phyloP scores from a whole-genome alignment of 108 stramenopile genomes.

The Skeletonema tropicum region DNA sequence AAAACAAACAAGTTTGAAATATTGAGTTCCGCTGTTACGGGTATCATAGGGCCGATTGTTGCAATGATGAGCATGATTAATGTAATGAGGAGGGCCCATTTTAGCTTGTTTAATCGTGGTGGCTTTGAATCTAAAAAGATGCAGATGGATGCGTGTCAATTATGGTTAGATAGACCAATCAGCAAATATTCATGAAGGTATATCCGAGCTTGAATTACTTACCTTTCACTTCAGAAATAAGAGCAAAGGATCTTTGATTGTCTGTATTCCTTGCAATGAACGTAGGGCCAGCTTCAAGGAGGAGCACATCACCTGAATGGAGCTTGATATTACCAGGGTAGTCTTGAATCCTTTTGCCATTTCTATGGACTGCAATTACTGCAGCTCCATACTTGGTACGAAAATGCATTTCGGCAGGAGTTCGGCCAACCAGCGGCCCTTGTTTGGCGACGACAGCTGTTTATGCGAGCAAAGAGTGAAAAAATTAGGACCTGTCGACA shows the following conservation, averaged over 20 bases:
- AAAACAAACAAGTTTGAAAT: constrained; percentile 54
- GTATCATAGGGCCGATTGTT: not conserved
- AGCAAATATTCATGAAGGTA: too few species aligned
- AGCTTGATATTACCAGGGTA: constrained; percentile 83
- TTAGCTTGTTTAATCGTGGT: constrained; percentile 66
- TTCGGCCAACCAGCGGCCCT: constrained; percentile 79
- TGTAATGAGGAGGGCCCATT: constrained; percentile 1
- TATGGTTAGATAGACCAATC: too few species aligned
- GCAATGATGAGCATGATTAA: not conserved
- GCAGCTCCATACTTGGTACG: constrained; percentile 84
- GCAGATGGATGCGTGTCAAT: not conserved
- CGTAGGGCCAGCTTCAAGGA: constrained; percentile 84
- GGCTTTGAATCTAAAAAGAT: constrained; percentile 65
- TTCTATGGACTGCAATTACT: constrained; percentile 86
- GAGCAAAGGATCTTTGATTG: constrained; percentile 74
- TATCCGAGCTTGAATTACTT: too few species aligned
- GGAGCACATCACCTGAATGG: constrained; percentile 83
- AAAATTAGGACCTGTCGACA: too few species aligned
- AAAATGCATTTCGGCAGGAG: constrained; percentile 74
- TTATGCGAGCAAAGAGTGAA: too few species aligned
- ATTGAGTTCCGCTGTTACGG: not conserved
- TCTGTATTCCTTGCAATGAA: constrained; percentile 65
- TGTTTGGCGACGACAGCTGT: constrained; percentile 74
- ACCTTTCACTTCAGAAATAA: constrained; percentile 75
- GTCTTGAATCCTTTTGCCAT: constrained; percentile 76